Evolutionary conservation across 2,329 filamentous ascomycete species (phyloP), one percentile per base, ranked within the genome.

Genomic region (Nothomitra cinnamomea): DNA sequence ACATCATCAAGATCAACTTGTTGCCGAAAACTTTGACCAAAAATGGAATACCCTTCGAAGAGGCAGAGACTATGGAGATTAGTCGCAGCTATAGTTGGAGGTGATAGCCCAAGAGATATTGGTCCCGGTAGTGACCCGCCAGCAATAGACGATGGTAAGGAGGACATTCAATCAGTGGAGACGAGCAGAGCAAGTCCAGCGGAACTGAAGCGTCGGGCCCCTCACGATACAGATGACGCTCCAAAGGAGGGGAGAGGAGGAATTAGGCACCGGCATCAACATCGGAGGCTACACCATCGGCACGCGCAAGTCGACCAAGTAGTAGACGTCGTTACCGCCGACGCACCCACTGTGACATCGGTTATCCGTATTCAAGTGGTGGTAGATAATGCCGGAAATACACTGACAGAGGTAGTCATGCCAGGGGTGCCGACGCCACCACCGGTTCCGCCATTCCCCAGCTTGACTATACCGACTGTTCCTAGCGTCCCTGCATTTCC

Each of bases 401-500:
- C 45, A n/a, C 25, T 17, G n/a, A 22, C 24, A 35, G 5, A 32
- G 28, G 45, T 19, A 17, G 10, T 7, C 25, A 19, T 28, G 13
- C 32, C 25, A 17, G 38, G 4, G 4, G 4, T 41, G 4, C 32
- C 45, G 24, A 49, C 45, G 32, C 4, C 10, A 49, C 19, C 45
- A 24, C 22, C 6, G 13, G 17, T 35, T 13, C 45, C 19, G n/a
- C 19, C 25, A n/a, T 19, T 35, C 45, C 25, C 10, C 24, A 32
- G 28, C 28, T 32, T 32, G 28, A 10, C 42, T 45, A 21, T 52
- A 8, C 50, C 50, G 13, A 42, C 50, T 41, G 50, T 52, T 10
- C 50, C 50, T 19, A 19, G 25, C n/a, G 50, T 52, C 12, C 50
- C 50, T 10, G 35, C 50, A 15, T 52, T 52, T 36, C 50, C 32